These are phyloP conservation scores for Escovopsis weberi DNA, from an alignment of 2,329 filamentous ascomycete species.

Conservation along the genomic window DNA sequence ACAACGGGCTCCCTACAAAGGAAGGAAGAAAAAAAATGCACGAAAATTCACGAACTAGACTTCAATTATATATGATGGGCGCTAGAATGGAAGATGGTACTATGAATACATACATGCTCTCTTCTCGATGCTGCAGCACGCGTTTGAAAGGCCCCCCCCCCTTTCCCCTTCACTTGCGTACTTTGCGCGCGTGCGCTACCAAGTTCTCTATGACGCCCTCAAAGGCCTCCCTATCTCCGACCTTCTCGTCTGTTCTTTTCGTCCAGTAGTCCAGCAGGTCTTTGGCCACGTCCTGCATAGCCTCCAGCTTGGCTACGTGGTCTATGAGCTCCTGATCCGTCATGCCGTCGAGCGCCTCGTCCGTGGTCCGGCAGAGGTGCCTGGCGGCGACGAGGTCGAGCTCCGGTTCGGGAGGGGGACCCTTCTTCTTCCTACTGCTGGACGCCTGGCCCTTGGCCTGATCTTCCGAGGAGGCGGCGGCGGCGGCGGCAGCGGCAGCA, in stretches of 20 bases:
- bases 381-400: constrained; percentile 67
- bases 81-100: not conserved
- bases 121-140: no score
- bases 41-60: constrained; percentile 10
- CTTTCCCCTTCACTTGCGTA: constrained; percentile 45
- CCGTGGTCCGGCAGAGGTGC: constrained; percentile 69
- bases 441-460: constrained; percentile 36
- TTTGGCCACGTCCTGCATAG: constrained; percentile 55
- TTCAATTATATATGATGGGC: constrained; percentile 3
- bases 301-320: constrained; percentile 57
- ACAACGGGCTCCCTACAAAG: not conserved
- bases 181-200: constrained; percentile 78
- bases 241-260: constrained; percentile 68
- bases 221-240: constrained; percentile 85
- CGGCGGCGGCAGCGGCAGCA: no score
- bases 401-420: constrained; percentile 54
- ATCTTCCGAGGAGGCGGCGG: constrained; percentile 42
- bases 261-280: constrained; percentile 80
- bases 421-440: constrained; percentile 29
- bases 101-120: no score
- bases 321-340: constrained; percentile 59
- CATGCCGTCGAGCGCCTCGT: constrained; percentile 67
- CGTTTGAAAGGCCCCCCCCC: no score
- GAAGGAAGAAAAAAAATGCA: constrained; percentile 3
- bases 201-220: constrained; percentile 95